Conservation (phyloP, 1,139 yeast species). For the Geotrichum aggregatum region DNA sequence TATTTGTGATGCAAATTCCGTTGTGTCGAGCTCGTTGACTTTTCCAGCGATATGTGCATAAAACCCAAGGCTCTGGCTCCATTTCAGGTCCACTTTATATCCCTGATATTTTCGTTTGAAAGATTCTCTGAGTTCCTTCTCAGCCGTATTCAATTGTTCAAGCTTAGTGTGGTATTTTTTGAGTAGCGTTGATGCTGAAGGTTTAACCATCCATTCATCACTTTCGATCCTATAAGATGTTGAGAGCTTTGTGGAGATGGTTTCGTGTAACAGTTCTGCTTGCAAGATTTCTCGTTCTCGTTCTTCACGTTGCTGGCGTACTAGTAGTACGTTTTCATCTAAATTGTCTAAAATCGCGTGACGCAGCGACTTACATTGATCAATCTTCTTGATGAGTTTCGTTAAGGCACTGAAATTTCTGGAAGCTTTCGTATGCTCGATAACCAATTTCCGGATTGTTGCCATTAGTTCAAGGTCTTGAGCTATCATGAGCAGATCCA, state of each 20-base stretch:
- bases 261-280: conserved; percentile 1
- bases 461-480: conserved; percentile 39
- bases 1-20: conserved; percentile 24
- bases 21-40: conserved; percentile 20
- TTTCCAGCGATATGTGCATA: conserved; percentile 29
- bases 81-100: conserved; percentile 31
- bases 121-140: conserved; percentile 25
- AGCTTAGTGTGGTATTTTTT: conserved; percentile 26
- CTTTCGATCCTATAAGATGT: neutral
- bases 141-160: neutral
- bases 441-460: conserved; percentile 20
- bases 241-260: neutral
- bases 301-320: conserved; percentile 21
- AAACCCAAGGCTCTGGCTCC: conserved; percentile 38
- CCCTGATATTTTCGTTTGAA: conserved; percentile 24
- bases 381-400: conserved; percentile 24
- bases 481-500: conserved; percentile 46
- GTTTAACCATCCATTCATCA: conserved; percentile 25
- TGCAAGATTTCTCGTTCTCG: conserved; percentile 5
- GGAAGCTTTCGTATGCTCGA: neutral
- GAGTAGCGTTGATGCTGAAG: conserved; percentile 28
- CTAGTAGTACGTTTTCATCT: conserved; percentile 33
- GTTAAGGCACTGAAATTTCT: conserved; percentile 13
- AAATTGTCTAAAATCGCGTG: conserved; percentile 32
- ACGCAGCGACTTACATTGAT: conserved; percentile 28